Evolutionary conservation across 2,329 filamentous ascomycete species (phyloP).

Genomic region (Pezicula neosporulosa): DNA sequence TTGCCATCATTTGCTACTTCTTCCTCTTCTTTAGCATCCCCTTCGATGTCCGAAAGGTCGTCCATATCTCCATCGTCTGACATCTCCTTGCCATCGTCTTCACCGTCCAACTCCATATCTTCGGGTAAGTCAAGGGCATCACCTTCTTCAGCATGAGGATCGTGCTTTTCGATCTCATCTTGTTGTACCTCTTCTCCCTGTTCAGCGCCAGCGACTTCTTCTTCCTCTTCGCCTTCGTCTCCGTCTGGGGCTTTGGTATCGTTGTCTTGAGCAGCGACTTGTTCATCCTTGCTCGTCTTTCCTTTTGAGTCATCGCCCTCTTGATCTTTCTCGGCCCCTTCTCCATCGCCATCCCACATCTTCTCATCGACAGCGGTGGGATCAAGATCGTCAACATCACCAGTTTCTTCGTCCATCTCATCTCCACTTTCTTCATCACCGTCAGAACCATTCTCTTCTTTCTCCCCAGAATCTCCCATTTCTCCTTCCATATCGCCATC

Average conservation of each 20-base stretch:
- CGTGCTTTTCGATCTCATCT: constrained; percentile 59
- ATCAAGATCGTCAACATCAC: constrained; percentile 87
- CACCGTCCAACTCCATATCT: constrained; percentile 66
- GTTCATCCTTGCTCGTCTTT: constrained; percentile 57
- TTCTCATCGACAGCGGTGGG: constrained; percentile 93
- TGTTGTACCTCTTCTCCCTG: constrained; percentile 51
- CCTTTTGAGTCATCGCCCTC: constrained; percentile 70
- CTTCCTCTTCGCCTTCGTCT: constrained; percentile 42
- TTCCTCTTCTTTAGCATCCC: constrained; percentile 34
- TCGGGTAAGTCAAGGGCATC: constrained; percentile 68
- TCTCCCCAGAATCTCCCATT: constrained; percentile 62
- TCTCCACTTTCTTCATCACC: constrained; percentile 63
- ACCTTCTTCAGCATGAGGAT: constrained; percentile 64
- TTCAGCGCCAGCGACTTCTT: constrained; percentile 59
- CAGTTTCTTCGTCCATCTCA: constrained; percentile 87
- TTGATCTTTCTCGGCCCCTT: constrained; percentile 78
- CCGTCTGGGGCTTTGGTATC: constrained; percentile 50
- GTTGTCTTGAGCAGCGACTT: constrained; percentile 43
- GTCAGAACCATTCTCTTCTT: constrained; percentile 58
- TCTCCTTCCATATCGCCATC: constrained; percentile 90
- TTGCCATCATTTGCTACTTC: constrained; percentile 38
- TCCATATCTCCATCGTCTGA: constrained; percentile 43
- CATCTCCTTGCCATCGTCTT: constrained; percentile 45
- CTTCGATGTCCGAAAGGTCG: constrained; percentile 47
- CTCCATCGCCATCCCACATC: constrained; percentile 90